phyloP scores from a whole-genome alignment of 2,329 filamentous ascomycete genomes.

The Blastomyces parvus region DNA sequence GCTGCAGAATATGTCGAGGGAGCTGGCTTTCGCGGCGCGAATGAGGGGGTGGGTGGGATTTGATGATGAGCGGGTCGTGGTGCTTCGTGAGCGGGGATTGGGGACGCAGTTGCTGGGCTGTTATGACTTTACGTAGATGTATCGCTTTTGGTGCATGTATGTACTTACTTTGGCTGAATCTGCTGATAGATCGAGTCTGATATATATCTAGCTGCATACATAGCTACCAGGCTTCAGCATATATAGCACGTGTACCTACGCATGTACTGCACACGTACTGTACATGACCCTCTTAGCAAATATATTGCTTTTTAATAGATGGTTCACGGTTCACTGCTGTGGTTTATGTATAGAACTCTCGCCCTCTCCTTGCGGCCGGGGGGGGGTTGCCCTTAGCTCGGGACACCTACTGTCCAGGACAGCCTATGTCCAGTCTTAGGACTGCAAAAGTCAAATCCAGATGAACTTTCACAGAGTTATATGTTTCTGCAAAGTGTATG shows the following conservation, averaged over 20 bases:
- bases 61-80: conserved; percentile 84
- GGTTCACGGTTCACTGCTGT: no score
- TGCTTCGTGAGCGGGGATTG: conserved; percentile 59
- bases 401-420: no score
- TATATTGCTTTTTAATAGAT: no score
- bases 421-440: no score
- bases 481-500: no score
- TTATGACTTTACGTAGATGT: conserved; percentile 70
- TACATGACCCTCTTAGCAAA: no score
- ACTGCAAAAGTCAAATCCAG: no score
- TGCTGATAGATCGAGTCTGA: background rate
- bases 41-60: conserved; percentile 66
- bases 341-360: no score
- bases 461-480: no score
- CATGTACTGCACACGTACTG: no score
- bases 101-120: conserved; percentile 67
- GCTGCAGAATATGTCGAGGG: conserved; percentile 29
- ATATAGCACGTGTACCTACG: background rate
- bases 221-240: background rate
- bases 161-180: background rate
- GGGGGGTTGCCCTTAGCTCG: no score
- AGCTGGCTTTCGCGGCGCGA: conserved; percentile 34
- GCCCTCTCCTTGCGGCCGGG: no score
- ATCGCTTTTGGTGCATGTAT: background rate
- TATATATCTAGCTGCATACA: background rate